These are phyloP conservation scores for Pseudisothecium myosuroides DNA, from an alignment of 225 moss, liverwort and hornwort genomes.

Conservation along the genomic window DNA sequence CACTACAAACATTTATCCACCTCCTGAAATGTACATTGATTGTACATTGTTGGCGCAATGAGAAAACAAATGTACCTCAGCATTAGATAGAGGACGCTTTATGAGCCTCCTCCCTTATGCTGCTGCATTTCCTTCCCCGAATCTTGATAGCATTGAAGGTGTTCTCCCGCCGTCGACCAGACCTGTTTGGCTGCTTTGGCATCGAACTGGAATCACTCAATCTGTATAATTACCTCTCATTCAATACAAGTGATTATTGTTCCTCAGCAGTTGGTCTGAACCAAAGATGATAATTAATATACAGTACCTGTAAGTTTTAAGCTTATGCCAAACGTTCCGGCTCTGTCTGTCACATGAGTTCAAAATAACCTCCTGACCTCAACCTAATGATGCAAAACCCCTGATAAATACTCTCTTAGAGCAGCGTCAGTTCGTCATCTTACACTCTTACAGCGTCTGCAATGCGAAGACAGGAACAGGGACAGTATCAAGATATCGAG, in stretches of 20 bases:
- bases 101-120: not conserved
- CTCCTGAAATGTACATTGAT: fast-evolving
- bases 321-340: not conserved
- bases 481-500: too few species aligned
- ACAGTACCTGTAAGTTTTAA: too few species aligned
- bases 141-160: not conserved
- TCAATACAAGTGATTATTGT: not conserved
- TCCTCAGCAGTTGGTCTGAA: not conserved
- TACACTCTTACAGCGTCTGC: not conserved
- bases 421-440: too few species aligned
- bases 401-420: not conserved
- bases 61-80: not conserved
- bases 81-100: not conserved
- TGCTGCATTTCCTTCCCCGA: not conserved
- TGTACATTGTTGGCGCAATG: too few species aligned
- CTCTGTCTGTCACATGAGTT: not conserved
- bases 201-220: not conserved
- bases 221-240: not conserved
- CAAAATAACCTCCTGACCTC: not conserved
- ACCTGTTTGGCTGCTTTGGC: too few species aligned
- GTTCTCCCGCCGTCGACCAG: not conserved
- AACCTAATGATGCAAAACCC: not conserved
- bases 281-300: too few species aligned
- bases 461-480: not conserved
- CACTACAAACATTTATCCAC: not conserved